Evolutionary conservation across 371 early-diverging fungal genomes (phyloP), one percentile per base, ranked within the genome.

Genomic region (Choanephora cucurbitarum): DNA sequence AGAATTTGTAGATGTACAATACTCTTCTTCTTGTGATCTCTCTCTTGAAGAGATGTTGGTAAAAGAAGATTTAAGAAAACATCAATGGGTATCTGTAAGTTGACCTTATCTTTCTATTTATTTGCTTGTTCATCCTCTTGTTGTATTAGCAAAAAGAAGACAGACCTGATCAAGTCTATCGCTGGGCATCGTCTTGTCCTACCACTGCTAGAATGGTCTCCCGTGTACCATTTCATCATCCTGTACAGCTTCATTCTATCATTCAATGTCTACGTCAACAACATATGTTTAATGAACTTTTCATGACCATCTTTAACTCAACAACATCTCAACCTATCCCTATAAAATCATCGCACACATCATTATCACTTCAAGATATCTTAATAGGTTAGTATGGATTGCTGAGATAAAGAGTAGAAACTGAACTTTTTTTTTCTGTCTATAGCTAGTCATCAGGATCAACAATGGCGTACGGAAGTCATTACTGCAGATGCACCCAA

Each of bases 211-310:
- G 72, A 58, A 39, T 81, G 13, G 47, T 84, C 6, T 55, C 72
- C 22, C 71, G 84, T 11, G 64, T 84, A 11, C 81, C 84, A 5
- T 84, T 84, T 37, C 72, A 69, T 8, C 84, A 84, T 47, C 79
- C 81, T 31, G 74, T 70, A 21, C 82, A 84, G 49, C 56, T 84
- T 2, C 75, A 72, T 55, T 67, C 64, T 40, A 79, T 81, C 40
- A 65, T 76, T 17, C 74, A 69, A 65, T 64, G 62, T 42, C 59
- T 76, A 60, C 77, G 84, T n/a, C 81, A 80, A 48, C 84, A 84
- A 57, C 58, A 79, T 49, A 70, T 76, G 63, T 84, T 80, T 61
- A 84, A 84, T 47, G 66, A 71, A 3, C 54, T 84, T 0, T 81
- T 82, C 51, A 72, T 70, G 49, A 79, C 79, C 46, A 73, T 82